Evolutionary conservation across 441 rosid genomes (phyloP).

Genomic region (Populus tomentosa): DNA sequence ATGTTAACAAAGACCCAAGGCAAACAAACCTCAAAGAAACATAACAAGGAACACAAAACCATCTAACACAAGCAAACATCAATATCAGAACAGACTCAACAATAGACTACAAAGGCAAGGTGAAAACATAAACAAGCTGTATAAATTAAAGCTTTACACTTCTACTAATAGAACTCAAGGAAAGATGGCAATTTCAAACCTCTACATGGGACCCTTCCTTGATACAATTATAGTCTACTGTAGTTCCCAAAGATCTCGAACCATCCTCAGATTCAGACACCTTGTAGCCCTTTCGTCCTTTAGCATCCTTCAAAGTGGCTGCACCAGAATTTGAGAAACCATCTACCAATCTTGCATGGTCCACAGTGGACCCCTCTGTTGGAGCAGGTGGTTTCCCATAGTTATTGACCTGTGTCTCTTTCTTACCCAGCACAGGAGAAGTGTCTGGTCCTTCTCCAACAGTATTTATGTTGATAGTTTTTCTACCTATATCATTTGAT

Average conservation of each 20-base stretch:
- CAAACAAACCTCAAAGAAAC: not conserved
- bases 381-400: constrained; percentile 6
- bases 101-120: not conserved
- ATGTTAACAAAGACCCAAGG: constrained; percentile 8
- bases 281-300: constrained; percentile 39
- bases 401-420: not conserved
- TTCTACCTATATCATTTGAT: constrained; percentile 24
- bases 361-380: constrained; percentile 31
- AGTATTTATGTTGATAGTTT: constrained; percentile 17
- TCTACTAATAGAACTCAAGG: not conserved
- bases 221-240: constrained; percentile 40
- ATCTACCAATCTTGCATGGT: constrained; percentile 36
- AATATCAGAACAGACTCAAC: not conserved
- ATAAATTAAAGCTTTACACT: not conserved
- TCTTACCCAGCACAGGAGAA: not conserved
- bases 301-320: constrained; percentile 38
- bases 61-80: not conserved
- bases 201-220: constrained; percentile 82
- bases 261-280: constrained; percentile 47
- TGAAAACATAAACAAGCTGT: not conserved
- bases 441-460: constrained; percentile 16
- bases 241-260: constrained; percentile 33
- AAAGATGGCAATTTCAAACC: constrained; percentile 43
- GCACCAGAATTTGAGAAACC: constrained; percentile 37
- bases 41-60: not conserved